Percentiles rank a stretch among this genome's conserved stretches.
phyloP scores from a whole-genome alignment of 139 green algal genomes.

The Micromonas commoda region DNA sequence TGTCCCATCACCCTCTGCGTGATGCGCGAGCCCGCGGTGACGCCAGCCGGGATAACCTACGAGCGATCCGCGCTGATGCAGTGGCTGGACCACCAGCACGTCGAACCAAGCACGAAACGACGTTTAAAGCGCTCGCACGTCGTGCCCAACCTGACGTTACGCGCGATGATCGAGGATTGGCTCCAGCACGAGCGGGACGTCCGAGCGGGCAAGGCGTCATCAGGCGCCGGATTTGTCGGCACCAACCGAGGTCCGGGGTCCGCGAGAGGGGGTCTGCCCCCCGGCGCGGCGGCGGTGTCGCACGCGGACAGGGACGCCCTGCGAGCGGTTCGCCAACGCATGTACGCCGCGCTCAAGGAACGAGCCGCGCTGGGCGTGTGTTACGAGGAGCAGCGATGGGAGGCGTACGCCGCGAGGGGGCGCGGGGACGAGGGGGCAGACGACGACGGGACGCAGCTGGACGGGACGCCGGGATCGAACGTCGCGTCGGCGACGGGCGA shows the following conservation, averaged over 20 bases:
- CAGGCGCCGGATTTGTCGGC: too few species aligned
- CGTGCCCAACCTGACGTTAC: background rate
- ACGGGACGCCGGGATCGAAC: too few species aligned
- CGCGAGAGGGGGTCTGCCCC: background rate
- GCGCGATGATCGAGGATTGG: conserved; percentile 1
- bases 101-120: background rate
- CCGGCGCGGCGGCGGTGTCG: background rate
- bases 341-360: background rate
- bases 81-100: background rate
- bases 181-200: background rate
- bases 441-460: too few species aligned
- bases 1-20: conserved; percentile 11
- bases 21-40: conserved; percentile 11
- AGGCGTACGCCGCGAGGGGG: background rate
- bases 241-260: too few species aligned
- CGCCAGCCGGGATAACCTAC: background rate
- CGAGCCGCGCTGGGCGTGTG: background rate
- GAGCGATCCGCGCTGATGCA: background rate
- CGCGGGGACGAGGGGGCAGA: too few species aligned
- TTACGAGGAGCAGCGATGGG: background rate
- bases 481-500: too few species aligned
- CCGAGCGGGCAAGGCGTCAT: too few species aligned
- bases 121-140: background rate
- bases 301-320: background rate
- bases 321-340: background rate